Evolutionary conservation across 192 early-diverging fungal genomes (phyloP).

Genomic region (Dispira parvispora): DNA sequence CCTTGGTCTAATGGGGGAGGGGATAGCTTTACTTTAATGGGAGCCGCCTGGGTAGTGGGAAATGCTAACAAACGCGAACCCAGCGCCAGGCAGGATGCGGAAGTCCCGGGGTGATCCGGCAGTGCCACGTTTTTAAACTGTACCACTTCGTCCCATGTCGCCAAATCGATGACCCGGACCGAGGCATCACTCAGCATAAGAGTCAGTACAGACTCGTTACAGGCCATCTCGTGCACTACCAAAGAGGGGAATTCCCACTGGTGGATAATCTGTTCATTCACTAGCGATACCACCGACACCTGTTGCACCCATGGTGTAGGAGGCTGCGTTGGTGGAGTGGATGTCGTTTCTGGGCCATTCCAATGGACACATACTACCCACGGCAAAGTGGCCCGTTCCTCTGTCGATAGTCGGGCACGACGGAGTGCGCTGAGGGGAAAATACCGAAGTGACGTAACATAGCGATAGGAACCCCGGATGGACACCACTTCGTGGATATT

Average conservation of each 20-base stretch:
- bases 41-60: conserved; percentile 35
- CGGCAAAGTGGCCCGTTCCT: background rate
- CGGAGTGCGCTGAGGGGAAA: background rate
- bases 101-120: conserved; percentile 15
- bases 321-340: too few species aligned
- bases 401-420: background rate
- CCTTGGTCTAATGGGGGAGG: background rate
- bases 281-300: background rate
- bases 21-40: conserved; percentile 12
- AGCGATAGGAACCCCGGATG: conserved; percentile 26
- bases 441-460: background rate
- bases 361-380: background rate
- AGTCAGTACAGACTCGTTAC: background rate
- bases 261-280: background rate
- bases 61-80: conserved; percentile 52
- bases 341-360: background rate
- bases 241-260: background rate
- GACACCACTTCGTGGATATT: conserved; percentile 49
- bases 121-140: background rate
- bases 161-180: background rate
- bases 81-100: conserved; percentile 36
- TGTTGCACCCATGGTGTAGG: background rate
- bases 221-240: background rate
- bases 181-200: background rate
- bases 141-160: background rate